Percentiles rank a stretch among this genome's conserved stretches.
phyloP scores from a whole-genome alignment of 345 rosid genomes.

The Linum trigynum region DNA sequence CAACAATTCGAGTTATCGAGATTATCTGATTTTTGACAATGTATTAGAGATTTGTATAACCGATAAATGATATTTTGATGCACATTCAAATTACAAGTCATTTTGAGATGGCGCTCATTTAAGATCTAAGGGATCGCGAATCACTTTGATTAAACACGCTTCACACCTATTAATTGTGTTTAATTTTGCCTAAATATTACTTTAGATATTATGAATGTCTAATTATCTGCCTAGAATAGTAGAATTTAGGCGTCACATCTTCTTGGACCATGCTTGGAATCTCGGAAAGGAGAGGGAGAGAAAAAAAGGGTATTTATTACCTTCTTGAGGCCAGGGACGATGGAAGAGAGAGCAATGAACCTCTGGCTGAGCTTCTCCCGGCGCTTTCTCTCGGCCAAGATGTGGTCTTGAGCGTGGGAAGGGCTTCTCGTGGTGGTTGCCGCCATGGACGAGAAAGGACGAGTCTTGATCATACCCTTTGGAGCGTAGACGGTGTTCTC shows the following conservation, averaged over 20 bases:
- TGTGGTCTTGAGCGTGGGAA: constrained; percentile 46
- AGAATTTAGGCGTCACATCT: too few relatives aligned
- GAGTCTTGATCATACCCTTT: background rate
- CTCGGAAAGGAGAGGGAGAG: background rate
- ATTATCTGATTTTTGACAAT: too few relatives aligned
- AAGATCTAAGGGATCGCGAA: too few relatives aligned
- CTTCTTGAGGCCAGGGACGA: constrained; percentile 66
- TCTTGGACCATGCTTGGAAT: too few relatives aligned
- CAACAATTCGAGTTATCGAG: too few relatives aligned
- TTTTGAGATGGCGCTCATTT: too few relatives aligned
- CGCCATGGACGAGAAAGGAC: constrained; percentile 5
- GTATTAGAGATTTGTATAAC: too few relatives aligned
- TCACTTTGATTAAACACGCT: too few relatives aligned
- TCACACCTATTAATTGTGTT: too few relatives aligned
- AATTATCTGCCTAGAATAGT: background rate
- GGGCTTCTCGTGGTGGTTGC: constrained; percentile 16
- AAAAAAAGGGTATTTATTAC: constrained; percentile 15
- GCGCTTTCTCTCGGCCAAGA: constrained; percentile 58
- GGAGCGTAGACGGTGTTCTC: constrained; percentile 13
- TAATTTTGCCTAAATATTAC: too few relatives aligned
- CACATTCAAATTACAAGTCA: too few relatives aligned
- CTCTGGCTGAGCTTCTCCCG: constrained; percentile 60
- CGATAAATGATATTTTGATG: too few relatives aligned
- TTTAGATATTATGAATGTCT: background rate
- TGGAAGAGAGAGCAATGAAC: constrained; percentile 54